Percentiles rank a stretch among this genome's conserved stretches.
phyloP scores from a whole-genome alignment of 2,329 filamentous ascomycete genomes.

The Colletotrichum lupini region DNA sequence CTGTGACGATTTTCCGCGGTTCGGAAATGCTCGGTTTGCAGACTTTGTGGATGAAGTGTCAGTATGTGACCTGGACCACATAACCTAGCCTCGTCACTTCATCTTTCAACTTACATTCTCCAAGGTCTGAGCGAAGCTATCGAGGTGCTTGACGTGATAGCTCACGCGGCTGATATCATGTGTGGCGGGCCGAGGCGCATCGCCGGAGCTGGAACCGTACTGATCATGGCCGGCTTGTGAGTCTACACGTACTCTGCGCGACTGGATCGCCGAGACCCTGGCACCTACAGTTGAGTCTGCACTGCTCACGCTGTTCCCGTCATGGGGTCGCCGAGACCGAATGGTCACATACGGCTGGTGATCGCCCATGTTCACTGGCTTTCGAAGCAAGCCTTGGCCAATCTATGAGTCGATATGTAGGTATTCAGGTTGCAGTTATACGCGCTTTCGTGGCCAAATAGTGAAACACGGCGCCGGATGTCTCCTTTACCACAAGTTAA shows the following conservation, averaged over 20 bases:
- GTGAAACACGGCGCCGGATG: neutral
- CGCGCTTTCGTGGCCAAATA: neutral
- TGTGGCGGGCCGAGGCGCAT: slow-evolving; percentile 56
- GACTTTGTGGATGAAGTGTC: slow-evolving; percentile 63
- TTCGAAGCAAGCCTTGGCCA: neutral
- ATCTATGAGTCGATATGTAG: neutral
- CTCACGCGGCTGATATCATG: slow-evolving; percentile 68
- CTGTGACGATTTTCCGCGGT: slow-evolving; percentile 61
- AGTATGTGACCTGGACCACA: neutral
- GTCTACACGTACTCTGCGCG: slow-evolving; percentile 28
- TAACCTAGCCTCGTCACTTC: too few relatives aligned
- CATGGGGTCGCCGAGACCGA: slow-evolving; percentile 58
- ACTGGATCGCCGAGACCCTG: slow-evolving; percentile 16
- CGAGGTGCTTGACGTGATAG: slow-evolving; percentile 68
- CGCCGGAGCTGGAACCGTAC: slow-evolving; percentile 57
- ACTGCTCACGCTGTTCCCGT: slow-evolving; percentile 58
- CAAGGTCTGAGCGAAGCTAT: slow-evolving; percentile 64
- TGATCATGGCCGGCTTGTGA: slow-evolving; percentile 41
- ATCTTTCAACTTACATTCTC: slow-evolving; percentile 58
- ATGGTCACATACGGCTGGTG: slow-evolving; percentile 64
- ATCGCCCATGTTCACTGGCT: slow-evolving; percentile 10
- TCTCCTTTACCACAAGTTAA: neutral
- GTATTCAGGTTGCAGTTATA: neutral
- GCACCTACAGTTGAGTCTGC: slow-evolving; percentile 61
- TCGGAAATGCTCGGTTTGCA: slow-evolving; percentile 66